Evolutionary conservation across 192 early-diverging fungal genomes (phyloP).

Genomic region (Kappamyces sp.): DNA sequence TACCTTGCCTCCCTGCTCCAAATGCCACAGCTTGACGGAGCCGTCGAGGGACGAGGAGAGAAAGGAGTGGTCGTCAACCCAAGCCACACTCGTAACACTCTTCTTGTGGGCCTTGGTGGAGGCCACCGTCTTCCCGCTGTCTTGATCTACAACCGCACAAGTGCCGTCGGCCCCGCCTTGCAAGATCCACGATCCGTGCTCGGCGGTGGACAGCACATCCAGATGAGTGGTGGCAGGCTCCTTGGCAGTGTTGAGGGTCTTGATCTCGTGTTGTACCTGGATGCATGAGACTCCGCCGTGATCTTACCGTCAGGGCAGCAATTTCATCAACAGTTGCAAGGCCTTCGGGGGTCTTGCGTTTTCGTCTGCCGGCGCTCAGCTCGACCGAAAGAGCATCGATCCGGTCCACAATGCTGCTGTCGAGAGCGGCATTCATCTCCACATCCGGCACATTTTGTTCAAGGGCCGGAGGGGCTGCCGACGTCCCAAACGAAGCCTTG

Average conservation of each 20-base stretch:
- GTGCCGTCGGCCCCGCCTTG: conserved; percentile 79
- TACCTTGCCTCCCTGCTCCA: conserved; percentile 12
- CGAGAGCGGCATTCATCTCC: conserved; percentile 39
- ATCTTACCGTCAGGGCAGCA: conserved; percentile 51
- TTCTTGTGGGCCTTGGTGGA: conserved; percentile 80
- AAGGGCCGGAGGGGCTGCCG: not conserved
- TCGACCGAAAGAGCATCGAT: too few species aligned
- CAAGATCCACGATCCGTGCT: conserved; percentile 46
- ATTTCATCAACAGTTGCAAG: conserved; percentile 64
- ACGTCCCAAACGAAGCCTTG: conserved; percentile 13
- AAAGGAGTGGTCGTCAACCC: conserved; percentile 50
- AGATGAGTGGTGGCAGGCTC: conserved; percentile 8
- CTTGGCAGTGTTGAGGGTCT: conserved; percentile 3
- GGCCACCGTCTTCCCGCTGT: conserved; percentile 45
- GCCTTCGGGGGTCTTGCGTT: conserved; percentile 71
- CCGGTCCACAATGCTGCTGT: not conserved
- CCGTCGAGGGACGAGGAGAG: conserved; percentile 76
- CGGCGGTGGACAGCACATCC: conserved; percentile 28
- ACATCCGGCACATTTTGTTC: conserved; percentile 41
- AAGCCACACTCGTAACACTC: conserved; percentile 67
- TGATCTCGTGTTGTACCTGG: conserved; percentile 52
- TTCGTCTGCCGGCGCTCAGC: conserved; percentile 48
- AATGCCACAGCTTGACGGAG: conserved; percentile 57
- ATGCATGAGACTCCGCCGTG: conserved; percentile 66
- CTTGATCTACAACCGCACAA: conserved; percentile 63